Evolutionary conservation across 2,329 filamentous ascomycete species (phyloP).

Genomic region (Sarocladium oryzae): DNA sequence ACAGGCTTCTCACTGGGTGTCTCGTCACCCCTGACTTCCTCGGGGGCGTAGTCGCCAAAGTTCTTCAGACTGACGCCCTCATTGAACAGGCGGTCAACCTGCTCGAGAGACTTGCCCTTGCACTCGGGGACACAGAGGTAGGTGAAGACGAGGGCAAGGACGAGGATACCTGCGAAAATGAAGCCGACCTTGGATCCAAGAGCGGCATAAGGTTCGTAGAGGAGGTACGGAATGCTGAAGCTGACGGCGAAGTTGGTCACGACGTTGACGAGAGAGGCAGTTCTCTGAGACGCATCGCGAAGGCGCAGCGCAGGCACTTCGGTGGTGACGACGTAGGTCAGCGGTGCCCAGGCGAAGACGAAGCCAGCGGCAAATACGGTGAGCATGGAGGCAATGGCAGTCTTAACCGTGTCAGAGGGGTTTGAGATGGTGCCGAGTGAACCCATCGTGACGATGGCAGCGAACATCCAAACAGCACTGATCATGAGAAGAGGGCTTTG

Average conservation of each 20-base stretch:
- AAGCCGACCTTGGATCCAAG: constrained; percentile 26
- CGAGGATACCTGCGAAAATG: constrained; percentile 13
- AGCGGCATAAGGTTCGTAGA: constrained; percentile 25
- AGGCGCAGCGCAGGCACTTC: constrained; percentile 25
- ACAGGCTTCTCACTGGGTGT: not conserved
- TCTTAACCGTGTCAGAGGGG: constrained; percentile 13
- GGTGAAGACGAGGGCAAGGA: constrained; percentile 13
- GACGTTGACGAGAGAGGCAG: constrained; percentile 23
- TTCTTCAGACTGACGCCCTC: constrained; percentile 14
- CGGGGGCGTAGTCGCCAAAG: constrained; percentile 42
- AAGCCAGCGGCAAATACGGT: constrained; percentile 22
- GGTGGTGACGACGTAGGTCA: constrained; percentile 26
- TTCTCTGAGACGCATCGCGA: constrained; percentile 22
- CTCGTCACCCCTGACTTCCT: not conserved
- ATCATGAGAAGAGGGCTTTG: constrained; percentile 16
- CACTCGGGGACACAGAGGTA: constrained; percentile 17
- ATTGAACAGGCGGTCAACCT: constrained; percentile 20
- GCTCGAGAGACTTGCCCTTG: constrained; percentile 16
- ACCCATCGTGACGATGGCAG: constrained; percentile 25
- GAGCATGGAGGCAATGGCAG: constrained; percentile 23
- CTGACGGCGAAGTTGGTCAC: constrained; percentile 24
- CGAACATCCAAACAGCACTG: constrained; percentile 18
- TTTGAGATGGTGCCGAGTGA: constrained; percentile 19
- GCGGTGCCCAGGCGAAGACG: constrained; percentile 24
- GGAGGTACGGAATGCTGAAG: constrained; percentile 31